Base-by-base conservation (phyloP, 164 flowering plant genomes). In the Cinnamomum micranthum region DNA sequence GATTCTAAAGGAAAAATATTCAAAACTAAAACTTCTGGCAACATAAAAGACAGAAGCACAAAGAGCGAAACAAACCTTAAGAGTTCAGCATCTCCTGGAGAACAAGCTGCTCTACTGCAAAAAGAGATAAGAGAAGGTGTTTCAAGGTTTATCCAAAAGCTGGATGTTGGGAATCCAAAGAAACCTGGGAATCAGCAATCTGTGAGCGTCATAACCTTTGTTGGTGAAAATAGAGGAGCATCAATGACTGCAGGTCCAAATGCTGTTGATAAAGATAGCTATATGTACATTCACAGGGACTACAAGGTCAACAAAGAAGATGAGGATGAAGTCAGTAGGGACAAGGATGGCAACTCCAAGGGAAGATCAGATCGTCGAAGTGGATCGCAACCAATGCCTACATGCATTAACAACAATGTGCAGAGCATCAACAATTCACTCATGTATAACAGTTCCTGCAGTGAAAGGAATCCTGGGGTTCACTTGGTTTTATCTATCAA, bases 201-300 rank as follows among this genome's bases (percentile, higher is more conserved):
- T 50, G 77, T 78, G 0, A 82, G 79, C 28, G 81, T 91, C 13
- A 74, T 88, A 25, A 93, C 94, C 50, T 77, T 92, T 6, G 83
- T 88, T 20, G 99, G 97, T n/a, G 96, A 92, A 75, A 95, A 91
- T 74, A 89, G 50, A 82, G 98, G 97, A 77, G 91, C 99, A 67
- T 65, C 75, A 17, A 88, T 92, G 92, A 84, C 84, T 13, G 28
- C 89, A n/a, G 82, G 85, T 59, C 69, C 80, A 3, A 87, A 84
- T 41, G 35, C 84, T 22, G 72, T 72, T 0, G 81, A 75, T 70
- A 82, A 68, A 74, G 96, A 87, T 68, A 77, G 66, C 4, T 65
- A 85, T 2, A 74, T 88, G 50, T 91, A 79, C 75, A 92, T 90
- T 74, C 84, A 80, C 77, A 83, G 93, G 70, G 86, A 87, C 10